These are phyloP conservation scores for Fusarium scirpi DNA, from an alignment of 2,329 filamentous ascomycete genomes.

Conservation along the genomic window DNA sequence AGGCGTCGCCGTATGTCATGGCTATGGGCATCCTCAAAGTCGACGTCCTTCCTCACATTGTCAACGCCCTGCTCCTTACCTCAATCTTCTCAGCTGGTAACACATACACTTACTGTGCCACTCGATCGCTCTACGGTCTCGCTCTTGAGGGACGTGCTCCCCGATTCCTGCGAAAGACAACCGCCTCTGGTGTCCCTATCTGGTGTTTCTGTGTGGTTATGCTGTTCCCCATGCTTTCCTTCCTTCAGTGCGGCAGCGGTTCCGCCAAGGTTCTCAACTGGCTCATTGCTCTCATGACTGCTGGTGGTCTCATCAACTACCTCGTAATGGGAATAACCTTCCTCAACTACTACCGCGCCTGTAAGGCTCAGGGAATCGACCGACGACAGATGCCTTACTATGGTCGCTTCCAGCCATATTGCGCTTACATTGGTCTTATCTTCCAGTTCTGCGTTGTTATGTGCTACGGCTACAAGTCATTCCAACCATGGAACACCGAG, in stretches of 20 bases:
- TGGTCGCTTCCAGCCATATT: slow-evolving; percentile 70
- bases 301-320: slow-evolving; percentile 71
- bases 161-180: slow-evolving; percentile 68
- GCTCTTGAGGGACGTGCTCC: slow-evolving; percentile 64
- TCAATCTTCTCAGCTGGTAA: slow-evolving; percentile 62
- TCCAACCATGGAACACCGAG: slow-evolving; percentile 61
- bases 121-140: slow-evolving; percentile 63
- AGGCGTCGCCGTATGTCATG: slow-evolving; percentile 72
- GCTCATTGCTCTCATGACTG: slow-evolving; percentile 68
- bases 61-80: slow-evolving; percentile 65
- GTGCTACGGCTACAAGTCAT: slow-evolving; percentile 68
- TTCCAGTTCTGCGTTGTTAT: slow-evolving; percentile 59
- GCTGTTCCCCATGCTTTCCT: slow-evolving; percentile 65
- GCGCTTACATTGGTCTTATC: slow-evolving; percentile 60
- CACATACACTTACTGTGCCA: slow-evolving; percentile 65
- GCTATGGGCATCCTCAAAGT: slow-evolving; percentile 69
- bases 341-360: slow-evolving; percentile 63
- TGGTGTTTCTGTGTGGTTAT: slow-evolving; percentile 67
- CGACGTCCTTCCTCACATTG: slow-evolving; percentile 65
- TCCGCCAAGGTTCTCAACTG: slow-evolving; percentile 64
- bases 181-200: slow-evolving; percentile 70
- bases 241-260: slow-evolving; percentile 63
- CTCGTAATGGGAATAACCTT: slow-evolving; percentile 64
- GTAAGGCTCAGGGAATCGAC: slow-evolving; percentile 64
- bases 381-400: slow-evolving; percentile 67